Evolutionary conservation across 768 basidiomycete species (phyloP), one percentile per base, ranked within the genome.

Genomic region (Boletus pseudo-olivaceus): DNA sequence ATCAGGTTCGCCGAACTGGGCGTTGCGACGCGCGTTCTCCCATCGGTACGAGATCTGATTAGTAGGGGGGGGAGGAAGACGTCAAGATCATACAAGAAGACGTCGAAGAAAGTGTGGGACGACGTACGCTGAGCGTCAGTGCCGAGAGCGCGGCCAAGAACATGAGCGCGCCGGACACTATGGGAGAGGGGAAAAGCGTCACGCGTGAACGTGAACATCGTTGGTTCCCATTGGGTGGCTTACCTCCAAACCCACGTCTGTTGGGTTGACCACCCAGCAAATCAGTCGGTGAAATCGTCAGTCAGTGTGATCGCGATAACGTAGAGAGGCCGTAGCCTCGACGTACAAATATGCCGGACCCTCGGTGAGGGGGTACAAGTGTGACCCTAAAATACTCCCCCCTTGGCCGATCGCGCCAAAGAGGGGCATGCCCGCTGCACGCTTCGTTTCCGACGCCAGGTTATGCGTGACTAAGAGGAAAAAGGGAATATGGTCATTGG

Each of bases 11-110:
- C 87, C 87, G 53, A 82, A 80, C 27, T 71, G 54, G 41, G 67
- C 70, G 60, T 88, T 77, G 38, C 87, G 73, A 15, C 75, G 74
- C 5, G 74, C 71, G 54, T 89, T 90, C 29, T 88, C 86, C 61
- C 68, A 59, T 38, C 81, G 80, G 61, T 85, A 90, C 2, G 84
- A 85, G 14, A 79, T 68, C 87, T 88, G 8, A 15, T 40, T 6
- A 20, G 2, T 10, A 7, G 20, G 5, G 20, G 23, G 7, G 1
- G n/a, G 11, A 1, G 0, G 5, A 26, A 30, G 30, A 10, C 1
- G 19, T 20, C 20, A 20, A 12, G 7, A 9, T 40, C n/a, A n/a
- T 23, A 38, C 5, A 19, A 49, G 12, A 2, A 9, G 10, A 23
- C 12, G 9, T 30, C 34, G 6, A 19, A 44, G 29, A 34, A 26